These are phyloP conservation scores for Mycena polygramma DNA, from an alignment of 768 basidiomycete genomes.

Conservation along the genomic window DNA sequence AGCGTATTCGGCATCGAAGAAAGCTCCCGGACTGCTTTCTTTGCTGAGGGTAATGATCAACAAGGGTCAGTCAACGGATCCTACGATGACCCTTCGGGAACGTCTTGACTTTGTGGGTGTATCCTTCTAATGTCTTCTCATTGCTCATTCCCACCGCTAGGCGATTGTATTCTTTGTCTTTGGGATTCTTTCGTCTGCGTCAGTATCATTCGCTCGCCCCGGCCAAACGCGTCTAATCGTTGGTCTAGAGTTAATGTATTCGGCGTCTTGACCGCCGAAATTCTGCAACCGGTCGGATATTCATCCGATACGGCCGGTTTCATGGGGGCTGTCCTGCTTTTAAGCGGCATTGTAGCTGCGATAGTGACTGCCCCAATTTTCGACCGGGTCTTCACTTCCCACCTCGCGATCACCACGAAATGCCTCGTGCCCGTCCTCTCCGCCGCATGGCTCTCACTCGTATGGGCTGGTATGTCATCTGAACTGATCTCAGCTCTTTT, in stretches of 20 bases:
- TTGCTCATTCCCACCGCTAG: constrained; percentile 1
- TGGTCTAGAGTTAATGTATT: constrained; percentile 69
- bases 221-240: not conserved
- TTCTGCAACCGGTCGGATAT: constrained; percentile 81
- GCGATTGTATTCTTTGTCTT: constrained; percentile 69
- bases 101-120: constrained; percentile 70
- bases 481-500: not conserved
- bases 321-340: constrained; percentile 74
- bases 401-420: constrained; percentile 72
- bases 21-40: constrained; percentile 65
- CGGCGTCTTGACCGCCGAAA: constrained; percentile 74
- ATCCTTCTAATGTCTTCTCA: not conserved
- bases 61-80: constrained; percentile 52
- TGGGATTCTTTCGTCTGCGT: constrained; percentile 75
- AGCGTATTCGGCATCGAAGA: constrained; percentile 80
- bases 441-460: constrained; percentile 76
- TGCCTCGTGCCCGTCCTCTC: constrained; percentile 73
- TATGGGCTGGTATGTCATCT: constrained; percentile 78
- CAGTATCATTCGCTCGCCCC: constrained; percentile 43
- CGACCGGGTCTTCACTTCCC: constrained; percentile 85
- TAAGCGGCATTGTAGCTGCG: constrained; percentile 80
- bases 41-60: constrained; percentile 69
- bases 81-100: constrained; percentile 74
- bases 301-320: constrained; percentile 74
- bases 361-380: constrained; percentile 79